Conservation (phyloP, 2,329 filamentous ascomycete species). For the Celoporthe dispersa region DNA sequence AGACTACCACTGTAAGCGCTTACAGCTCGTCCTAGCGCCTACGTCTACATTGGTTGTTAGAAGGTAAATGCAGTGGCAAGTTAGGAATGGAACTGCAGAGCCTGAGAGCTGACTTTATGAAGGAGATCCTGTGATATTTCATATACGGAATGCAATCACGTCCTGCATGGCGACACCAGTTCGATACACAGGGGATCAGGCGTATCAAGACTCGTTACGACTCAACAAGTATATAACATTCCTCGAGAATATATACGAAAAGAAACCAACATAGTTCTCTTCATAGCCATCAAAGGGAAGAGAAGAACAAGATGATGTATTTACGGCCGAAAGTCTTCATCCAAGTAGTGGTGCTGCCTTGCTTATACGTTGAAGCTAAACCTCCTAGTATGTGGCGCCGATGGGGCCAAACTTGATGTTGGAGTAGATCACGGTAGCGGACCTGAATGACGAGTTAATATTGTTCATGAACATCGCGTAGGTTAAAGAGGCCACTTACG, state of each 20-base stretch:
- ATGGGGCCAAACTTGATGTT: conserved; percentile 35
- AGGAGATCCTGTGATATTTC: too few species aligned
- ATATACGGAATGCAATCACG: too few species aligned
- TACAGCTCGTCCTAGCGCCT: neutral
- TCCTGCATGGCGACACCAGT: neutral
- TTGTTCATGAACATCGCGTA: neutral
- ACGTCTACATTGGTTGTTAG: too few species aligned
- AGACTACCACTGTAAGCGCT: too few species aligned
- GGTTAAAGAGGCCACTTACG: conserved; percentile 37
- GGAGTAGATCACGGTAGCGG: conserved; percentile 38
- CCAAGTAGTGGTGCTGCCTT: neutral
- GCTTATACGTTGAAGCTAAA: too few species aligned
- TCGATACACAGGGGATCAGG: neutral
- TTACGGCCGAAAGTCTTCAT: neutral
- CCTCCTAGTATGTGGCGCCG: conserved; percentile 28
- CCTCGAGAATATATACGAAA: neutral
- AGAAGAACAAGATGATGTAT: neutral
- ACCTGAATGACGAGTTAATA: conserved; percentile 36
- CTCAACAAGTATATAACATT: neutral
- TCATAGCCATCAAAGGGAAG: too few species aligned
- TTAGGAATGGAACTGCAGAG: too few species aligned
- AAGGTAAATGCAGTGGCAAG: too few species aligned
- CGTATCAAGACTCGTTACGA: neutral
- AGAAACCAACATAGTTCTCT: neutral
- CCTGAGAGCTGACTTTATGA: too few species aligned